Evolutionary conservation across 768 basidiomycete species (phyloP), one percentile per base, ranked within the genome.

Genomic region (Panaeolus papilionaceus): DNA sequence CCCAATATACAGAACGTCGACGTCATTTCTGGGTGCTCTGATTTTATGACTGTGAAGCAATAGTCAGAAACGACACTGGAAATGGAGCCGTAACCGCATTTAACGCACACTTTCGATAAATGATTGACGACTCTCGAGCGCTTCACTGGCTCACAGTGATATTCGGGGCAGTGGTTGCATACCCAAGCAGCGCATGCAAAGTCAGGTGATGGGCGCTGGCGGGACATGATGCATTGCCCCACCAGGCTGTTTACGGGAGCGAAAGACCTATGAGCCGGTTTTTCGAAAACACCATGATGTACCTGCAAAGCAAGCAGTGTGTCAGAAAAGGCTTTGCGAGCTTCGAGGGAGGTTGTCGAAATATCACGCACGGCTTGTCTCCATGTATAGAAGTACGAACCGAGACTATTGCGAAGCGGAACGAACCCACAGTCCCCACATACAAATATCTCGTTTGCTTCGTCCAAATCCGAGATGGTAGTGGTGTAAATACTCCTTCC

Each of bases 311-410:
- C 5, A 18, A 23, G 9, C 16, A 23, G 23, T 8, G 47, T 23
- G 20, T 23, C 20, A 23, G 14, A 26, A 49, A 44, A 44, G 33
- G 33, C 33, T 33, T 33, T 33, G 33, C 33, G 33, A 33, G 33
- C 33, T 33, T 33, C 33, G 33, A 6, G n/a, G 3, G 23, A 23
- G 5, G 20, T 8, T 20, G 14, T 45, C 7, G 16, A 45, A 18
- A 45, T 42, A 16, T 45, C 14, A 49, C 54, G 33, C 14, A 58
- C 54, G 2, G 54, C 54, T 37, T 58, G 54, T 37, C 54, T 28
- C 54, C 54, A 58, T 10, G 54, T 58, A 18, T 58, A 58, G 14
- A 58, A 58, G 54, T 58, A 58, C 3, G 28, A 58, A 4, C 54
- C 54, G 4, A 33, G 12, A 12, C 33, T n/a, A 28, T 7, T 37